These are phyloP conservation scores for Globisporangium viniferum DNA, from an alignment of 352 stramenopile genomes.

Conservation along the genomic window DNA sequence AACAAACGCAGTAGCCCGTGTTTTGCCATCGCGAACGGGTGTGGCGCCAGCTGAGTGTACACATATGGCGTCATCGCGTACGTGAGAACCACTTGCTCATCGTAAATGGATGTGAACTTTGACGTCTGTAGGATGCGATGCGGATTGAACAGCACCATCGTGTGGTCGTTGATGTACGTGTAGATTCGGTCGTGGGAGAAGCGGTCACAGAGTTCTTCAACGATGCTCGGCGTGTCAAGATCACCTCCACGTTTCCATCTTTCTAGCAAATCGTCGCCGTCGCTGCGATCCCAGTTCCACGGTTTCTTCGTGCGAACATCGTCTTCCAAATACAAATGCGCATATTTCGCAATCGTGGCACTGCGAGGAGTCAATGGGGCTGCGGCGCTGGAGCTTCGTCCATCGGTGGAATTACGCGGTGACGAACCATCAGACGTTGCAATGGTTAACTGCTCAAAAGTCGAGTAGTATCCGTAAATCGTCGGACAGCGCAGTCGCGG, in stretches of 20 bases:
- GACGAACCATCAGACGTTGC: neutral
- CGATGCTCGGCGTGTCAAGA: conserved; percentile 2
- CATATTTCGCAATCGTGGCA: conserved; percentile 76
- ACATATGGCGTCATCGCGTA: conserved; percentile 51
- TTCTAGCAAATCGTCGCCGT: conserved; percentile 41
- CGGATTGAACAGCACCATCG: conserved; percentile 70
- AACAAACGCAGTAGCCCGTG: conserved; percentile 50
- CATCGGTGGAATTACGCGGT: neutral
- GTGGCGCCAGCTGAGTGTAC: conserved; percentile 38
- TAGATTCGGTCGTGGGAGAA: conserved; percentile 59
- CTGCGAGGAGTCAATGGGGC: conserved; percentile 52
- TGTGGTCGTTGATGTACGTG: conserved; percentile 56
- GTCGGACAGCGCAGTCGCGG: conserved; percentile 53
- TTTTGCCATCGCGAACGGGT: conserved; percentile 77
- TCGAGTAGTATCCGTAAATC: conserved; percentile 73
- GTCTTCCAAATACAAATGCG: conserved; percentile 66
- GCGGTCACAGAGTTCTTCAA: conserved; percentile 25
- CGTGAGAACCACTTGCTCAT: conserved; percentile 68
- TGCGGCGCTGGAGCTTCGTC: neutral
- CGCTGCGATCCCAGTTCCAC: conserved; percentile 48
- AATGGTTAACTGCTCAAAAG: conserved; percentile 53
- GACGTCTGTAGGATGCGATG: conserved; percentile 68
- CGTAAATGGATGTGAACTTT: conserved; percentile 81
- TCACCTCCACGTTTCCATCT: neutral
- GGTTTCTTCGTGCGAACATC: conserved; percentile 49